Percentiles rank a stretch among this genome's conserved stretches.
These are phyloP conservation scores for Raffaelea deltoideospora DNA, from an alignment of 2,329 filamentous ascomycete species.

Conservation along the genomic window DNA sequence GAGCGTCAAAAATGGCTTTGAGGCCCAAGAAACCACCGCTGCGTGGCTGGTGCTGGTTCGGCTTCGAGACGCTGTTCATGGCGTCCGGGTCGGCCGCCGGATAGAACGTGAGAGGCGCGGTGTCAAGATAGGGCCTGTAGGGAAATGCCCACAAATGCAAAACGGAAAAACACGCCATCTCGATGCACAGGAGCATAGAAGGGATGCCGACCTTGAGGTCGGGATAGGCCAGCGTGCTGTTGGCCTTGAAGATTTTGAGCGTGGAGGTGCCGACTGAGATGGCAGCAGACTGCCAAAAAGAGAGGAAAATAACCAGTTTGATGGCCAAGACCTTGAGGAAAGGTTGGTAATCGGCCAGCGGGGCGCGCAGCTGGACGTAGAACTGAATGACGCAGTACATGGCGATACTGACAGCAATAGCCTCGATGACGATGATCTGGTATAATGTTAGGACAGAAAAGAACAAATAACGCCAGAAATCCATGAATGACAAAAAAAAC, in stretches of 20 bases:
- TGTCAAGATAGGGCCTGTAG: constrained; percentile 50
- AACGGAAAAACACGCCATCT: constrained; percentile 70
- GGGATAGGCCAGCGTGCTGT: constrained; percentile 46
- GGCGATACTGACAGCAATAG: constrained; percentile 58
- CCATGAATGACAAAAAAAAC: not conserved
- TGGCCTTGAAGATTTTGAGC: constrained; percentile 47
- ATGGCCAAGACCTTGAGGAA: constrained; percentile 75
- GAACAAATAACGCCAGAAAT: not conserved
- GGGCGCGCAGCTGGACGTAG: constrained; percentile 58
- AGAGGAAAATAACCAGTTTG: constrained; percentile 83
- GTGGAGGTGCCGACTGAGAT: constrained; percentile 38
- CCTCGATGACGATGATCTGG: constrained; percentile 53
- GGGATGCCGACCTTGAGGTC: constrained; percentile 75
- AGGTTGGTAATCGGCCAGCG: constrained; percentile 53
- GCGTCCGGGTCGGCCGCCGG: constrained; percentile 27
- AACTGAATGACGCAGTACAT: constrained; percentile 87
- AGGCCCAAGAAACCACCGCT: constrained; percentile 50
- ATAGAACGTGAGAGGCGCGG: constrained; percentile 29
- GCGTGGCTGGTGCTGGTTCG: constrained; percentile 34
- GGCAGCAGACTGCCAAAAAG: constrained; percentile 62
- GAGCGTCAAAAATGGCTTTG: constrained; percentile 51
- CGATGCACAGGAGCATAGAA: constrained; percentile 60
- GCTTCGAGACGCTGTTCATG: constrained; percentile 21
- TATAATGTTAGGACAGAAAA: not conserved
- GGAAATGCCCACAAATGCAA: constrained; percentile 75